Base-by-base conservation (phyloP, 2,329 filamentous ascomycete species). In the Acephala macrosclerotiorum region DNA sequence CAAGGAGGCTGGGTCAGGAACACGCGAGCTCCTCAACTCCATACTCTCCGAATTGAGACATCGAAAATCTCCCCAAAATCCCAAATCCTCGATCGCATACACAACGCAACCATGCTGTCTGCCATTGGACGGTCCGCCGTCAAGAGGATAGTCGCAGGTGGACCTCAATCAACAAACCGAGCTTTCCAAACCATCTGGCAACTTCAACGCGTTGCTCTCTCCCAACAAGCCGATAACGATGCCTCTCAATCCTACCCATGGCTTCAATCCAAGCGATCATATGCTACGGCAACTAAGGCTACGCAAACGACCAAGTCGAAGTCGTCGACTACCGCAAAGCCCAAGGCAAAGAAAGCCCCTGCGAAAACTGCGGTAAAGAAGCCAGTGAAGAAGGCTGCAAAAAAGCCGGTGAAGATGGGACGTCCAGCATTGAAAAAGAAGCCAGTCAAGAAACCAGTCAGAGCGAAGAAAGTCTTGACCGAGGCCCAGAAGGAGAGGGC, bases 51-150 rank as follows among this genome's bases (percentile, higher is more conserved):
- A 59, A 62, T 42, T 53, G 55, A 47, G 42, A 63, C 60, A 65
- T 60, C 53, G 14, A 36, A 57, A n/a, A 36, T 36, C 53, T 33
- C 56, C n/a, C n/a, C 47, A 58, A 22, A 65, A 36, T 40, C 18
- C 29, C 33, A 57, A 36, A 35, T 35, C 22, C 25, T n/a, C 36
- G 20, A 33, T 55, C 51, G 40, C 35, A 60, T 51, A 70, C 57
- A 57, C 20, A 8, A 25, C n/a, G 14, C 33, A 16, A 57, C n/a
- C 61, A 79, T 78, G 77, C 66, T 78, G 61, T 73, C 75, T 51
- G 69, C 68, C 55, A 72, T 75, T 64, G 72, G 75, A 61, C 74
- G 76, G 62, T 71, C 74, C 33, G 71, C 76, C 16, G 64, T 75
- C 22, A 67, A 71, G 60, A 72, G 75, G 63, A 66, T 71, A 35